Conservation (phyloP, 169 alveolate species). For the Eimeria falciformis region DNA sequence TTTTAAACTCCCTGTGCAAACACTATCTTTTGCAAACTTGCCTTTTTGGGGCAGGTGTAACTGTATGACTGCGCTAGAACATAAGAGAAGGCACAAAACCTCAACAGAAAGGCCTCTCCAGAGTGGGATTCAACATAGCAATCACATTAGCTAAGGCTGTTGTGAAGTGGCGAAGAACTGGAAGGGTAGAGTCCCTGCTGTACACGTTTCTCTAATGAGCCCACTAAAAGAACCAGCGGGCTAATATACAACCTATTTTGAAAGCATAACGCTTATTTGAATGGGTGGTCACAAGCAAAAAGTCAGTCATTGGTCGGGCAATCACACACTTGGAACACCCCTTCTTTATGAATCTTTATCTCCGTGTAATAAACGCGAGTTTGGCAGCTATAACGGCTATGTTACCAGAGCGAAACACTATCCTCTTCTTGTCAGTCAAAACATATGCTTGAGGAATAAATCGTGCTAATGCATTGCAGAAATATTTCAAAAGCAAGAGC, state of each 20-base stretch:
- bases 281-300: conserved; percentile 24
- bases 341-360: conserved; percentile 29
- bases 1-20: too few relatives aligned
- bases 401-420: too few relatives aligned
- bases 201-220: background rate
- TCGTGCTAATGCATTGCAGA: too few relatives aligned
- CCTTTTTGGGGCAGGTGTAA: too few relatives aligned
- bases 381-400: background rate
- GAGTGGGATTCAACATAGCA: too few relatives aligned
- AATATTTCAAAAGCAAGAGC: too few relatives aligned
- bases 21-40: too few relatives aligned
- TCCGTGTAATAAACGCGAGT: background rate
- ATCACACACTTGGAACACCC: conserved; percentile 35
- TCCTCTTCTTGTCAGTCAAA: too few relatives aligned
- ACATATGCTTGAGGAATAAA: too few relatives aligned
- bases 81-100: background rate
- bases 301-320: background rate
- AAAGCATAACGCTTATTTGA: background rate
- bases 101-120: background rate
- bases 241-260: background rate
- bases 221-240: background rate
- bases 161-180: conserved; percentile 7
- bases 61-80: background rate
- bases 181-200: background rate
- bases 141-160: background rate